Evolutionary conservation across 2,329 filamentous ascomycete species (phyloP), one percentile per base, ranked within the genome.

Genomic region (Ceratocystis smalleyi): DNA sequence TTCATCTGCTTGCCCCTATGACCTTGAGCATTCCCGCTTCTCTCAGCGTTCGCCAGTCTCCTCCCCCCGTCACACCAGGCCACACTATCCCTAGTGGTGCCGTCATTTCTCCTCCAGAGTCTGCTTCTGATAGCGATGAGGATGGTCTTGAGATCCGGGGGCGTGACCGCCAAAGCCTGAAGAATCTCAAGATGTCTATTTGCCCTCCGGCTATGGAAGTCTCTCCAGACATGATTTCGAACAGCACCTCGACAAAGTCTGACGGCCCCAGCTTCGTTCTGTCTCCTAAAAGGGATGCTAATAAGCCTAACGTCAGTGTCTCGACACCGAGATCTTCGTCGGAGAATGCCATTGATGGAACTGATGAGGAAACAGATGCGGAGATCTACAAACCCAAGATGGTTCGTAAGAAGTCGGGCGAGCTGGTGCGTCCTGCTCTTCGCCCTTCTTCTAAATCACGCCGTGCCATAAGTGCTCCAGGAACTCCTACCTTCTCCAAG

Each of bases 331-430:
- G 77, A 67, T 78, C 79, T 0, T 72, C 35, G 35, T 40, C 74
- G 12, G 79, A 80, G 49, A 78, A 76, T 64, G 83, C 81, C 1
- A 67, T 77, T 40, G 77, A 77, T 1, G 74, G 72, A 7, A 84
- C 83, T 0, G 83, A 86, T 60, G 84, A 88, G 67, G 85, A 86
- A 71, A 82, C 75, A 68, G 86, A 80, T 71, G 76, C 83, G 73
- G 76, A 86, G 64, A 74, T 72, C 68, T 79, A 77, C 70, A 95
- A 94, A 76, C 91, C 91, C n/a, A 85, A 85, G 63, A 95, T 97
- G 84, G 85, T 99, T 10, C 86, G 94, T 70, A 99, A 99, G 78
- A 99, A 99, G 80, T 97, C 94, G 47, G 94, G 94, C 43, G 94
- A 99, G 76, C 81, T 99, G 43, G 94, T 99, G 65, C 86, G 94